A percentile compares a stretch with the other conserved stretches of the same genome.
phyloP scores from a whole-genome alignment of 768 basidiomycete species.

The Kockovaella imperatae region DNA sequence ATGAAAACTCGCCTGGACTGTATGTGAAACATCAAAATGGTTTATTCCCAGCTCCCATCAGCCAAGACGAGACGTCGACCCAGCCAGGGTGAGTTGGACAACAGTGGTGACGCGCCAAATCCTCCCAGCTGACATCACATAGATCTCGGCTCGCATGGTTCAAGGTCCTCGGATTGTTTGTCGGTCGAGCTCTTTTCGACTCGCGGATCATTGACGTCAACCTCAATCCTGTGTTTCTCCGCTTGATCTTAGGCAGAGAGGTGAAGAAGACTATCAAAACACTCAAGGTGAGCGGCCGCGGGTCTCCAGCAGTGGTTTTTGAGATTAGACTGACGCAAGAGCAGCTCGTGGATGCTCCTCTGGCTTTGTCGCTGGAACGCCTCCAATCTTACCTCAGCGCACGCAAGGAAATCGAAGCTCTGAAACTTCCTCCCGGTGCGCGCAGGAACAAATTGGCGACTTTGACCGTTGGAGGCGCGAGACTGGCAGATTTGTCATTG shows the following conservation, averaged over 20 bases:
- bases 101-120: too few relatives aligned
- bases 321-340: background rate
- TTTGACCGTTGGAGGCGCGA: slow-evolving; percentile 49
- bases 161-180: slow-evolving; percentile 86
- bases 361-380: slow-evolving; percentile 78
- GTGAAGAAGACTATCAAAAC: slow-evolving; percentile 75
- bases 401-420: slow-evolving; percentile 51
- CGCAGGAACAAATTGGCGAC: slow-evolving; percentile 30
- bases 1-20: slow-evolving; percentile 52
- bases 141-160: slow-evolving; percentile 81
- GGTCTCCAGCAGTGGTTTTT: too few relatives aligned
- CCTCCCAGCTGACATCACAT: slow-evolving; percentile 6
- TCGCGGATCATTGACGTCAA: slow-evolving; percentile 94
- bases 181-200: slow-evolving; percentile 93
- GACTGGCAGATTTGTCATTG: slow-evolving; percentile 76
- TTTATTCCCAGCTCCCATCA: slow-evolving; percentile 71
- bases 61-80: slow-evolving; percentile 13
- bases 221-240: slow-evolving; percentile 91
- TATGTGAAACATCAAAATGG: slow-evolving; percentile 81
- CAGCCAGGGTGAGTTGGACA: slow-evolving; percentile 24
- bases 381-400: slow-evolving; percentile 53
- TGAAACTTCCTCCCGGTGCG: slow-evolving; percentile 29
- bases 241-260: slow-evolving; percentile 76
- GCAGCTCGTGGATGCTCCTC: slow-evolving; percentile 71
- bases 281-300: slow-evolving; percentile 69